Base-by-base conservation (phyloP, 1,139 yeast species). In the Blastobotrys buckinghamii region DNA sequence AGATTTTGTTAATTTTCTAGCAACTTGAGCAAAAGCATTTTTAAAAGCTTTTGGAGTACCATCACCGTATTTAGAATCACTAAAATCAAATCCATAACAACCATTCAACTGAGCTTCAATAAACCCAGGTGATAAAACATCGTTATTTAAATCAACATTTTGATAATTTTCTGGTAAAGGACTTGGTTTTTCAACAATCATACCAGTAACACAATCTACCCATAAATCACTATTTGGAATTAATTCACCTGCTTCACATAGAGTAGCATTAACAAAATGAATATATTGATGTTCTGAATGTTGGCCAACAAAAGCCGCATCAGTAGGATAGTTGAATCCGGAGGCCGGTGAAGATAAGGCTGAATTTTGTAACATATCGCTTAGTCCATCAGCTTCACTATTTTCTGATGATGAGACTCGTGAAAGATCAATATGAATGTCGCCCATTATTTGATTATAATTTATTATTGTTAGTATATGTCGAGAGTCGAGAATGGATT, bases 21-120 rank as follows among this genome's bases (percentile, higher is more conserved):
- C 49, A 26, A 60, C 60, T 19, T 56, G 53, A 17, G 51, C 52
- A 16, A 61, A 49, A 7, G 60, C 64, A 16, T 55, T 50, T 17
- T 51, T 52, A 53, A 62, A 69, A 8, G 62, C 62, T 42, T 50
- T 55, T 39, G 66, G 59, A 1, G 65, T 63, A 8, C 72, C 63
- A 16, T 76, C 72, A 34, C 61, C 61, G 60, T 59, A 45, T 61
- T 64, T 55, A 62, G 71, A 65, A 50, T 69, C 68, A 27, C 80
- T 74, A 59, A 75, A 80, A 55, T 79, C 81, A 55, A 79, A 67
- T 3, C 84, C 84, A 54, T 74, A 79, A 45, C 79, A 74, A 9
- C 84, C 85, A 55, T 80, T 80, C 52, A 79, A 75, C 60, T 80
- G 85, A 50, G 78, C 74, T 60, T 80, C 85, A 19, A 80, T 67